Conservation (phyloP, 257 asterid genomes). For the Penstemon newberryi region DNA sequence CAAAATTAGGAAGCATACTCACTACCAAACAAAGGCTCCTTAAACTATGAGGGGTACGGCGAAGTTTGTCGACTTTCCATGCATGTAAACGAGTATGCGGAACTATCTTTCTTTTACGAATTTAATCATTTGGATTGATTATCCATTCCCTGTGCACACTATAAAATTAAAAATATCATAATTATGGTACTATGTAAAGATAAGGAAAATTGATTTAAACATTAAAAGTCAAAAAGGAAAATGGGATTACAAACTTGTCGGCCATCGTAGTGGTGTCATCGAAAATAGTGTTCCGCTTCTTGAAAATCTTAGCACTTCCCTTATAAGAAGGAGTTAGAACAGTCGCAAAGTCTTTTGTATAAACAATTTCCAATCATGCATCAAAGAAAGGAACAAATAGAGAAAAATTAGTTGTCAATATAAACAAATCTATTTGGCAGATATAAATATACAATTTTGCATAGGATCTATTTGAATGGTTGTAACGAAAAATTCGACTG, state of each 20-base stretch:
- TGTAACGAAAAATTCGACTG: no score
- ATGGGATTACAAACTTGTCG: constrained; percentile 46
- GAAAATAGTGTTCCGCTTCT: constrained; percentile 54
- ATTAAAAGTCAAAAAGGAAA: constrained; percentile 7
- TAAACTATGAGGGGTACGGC: constrained; percentile 43
- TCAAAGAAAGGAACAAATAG: no score
- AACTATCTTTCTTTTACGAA: constrained; percentile 44
- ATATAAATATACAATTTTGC: no score
- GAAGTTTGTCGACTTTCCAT: constrained; percentile 52
- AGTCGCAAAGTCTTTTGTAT: constrained; percentile 40
- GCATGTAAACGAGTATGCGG: constrained; percentile 46
- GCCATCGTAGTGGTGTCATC: constrained; percentile 50
- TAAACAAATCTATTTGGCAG: no score
- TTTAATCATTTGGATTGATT: constrained; percentile 46
- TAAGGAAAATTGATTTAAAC: background rate
- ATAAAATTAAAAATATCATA: constrained; percentile 16
- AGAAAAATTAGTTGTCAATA: no score
- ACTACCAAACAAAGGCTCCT: constrained; percentile 67
- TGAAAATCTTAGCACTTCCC: constrained; percentile 48
- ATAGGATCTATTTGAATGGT: no score
- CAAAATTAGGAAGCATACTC: constrained; percentile 31
- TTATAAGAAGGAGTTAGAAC: constrained; percentile 70
- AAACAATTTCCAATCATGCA: background rate
- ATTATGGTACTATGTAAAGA: background rate
- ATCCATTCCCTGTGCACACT: constrained; percentile 53